Evolutionary conservation across 805 yeast species (phyloP).

Genomic region (Hanseniaspora nectarophila): DNA sequence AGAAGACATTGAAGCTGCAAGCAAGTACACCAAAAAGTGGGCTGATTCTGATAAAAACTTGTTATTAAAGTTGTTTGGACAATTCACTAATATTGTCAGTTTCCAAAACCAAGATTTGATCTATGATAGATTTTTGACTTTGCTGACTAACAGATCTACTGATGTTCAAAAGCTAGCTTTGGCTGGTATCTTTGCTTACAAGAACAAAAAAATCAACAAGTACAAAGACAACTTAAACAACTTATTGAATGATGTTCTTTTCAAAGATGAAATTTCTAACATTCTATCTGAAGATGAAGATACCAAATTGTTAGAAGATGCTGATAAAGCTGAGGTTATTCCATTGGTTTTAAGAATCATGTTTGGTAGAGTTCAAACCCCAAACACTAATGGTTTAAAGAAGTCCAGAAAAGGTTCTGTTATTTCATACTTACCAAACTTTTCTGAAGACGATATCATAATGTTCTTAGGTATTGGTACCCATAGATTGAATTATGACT

Average conservation of each 20-base stretch:
- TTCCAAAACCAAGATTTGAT: conserved; percentile 44
- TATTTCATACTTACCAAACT: conserved; percentile 47
- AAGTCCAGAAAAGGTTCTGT: conserved; percentile 63
- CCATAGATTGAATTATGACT: conserved; percentile 37
- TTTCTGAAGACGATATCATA: conserved; percentile 40
- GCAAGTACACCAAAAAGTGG: conserved; percentile 29
- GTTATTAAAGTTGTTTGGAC: conserved; percentile 49
- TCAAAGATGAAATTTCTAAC: conserved; percentile 70
- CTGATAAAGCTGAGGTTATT: conserved; percentile 50
- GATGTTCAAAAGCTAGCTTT: conserved; percentile 64
- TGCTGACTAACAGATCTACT: conserved; percentile 49
- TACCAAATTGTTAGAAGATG: conserved; percentile 43
- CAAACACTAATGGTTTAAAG: conserved; percentile 55
- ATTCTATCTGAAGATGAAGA: conserved; percentile 42
- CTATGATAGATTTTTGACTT: conserved; percentile 38
- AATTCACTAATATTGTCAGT: conserved; percentile 52
- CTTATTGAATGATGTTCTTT: conserved; percentile 67
- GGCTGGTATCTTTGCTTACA: conserved; percentile 54
- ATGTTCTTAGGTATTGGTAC: conserved; percentile 55
- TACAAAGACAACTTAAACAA: conserved; percentile 64
- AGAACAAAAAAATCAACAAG: conserved; percentile 44
- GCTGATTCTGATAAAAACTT: conserved; percentile 42
- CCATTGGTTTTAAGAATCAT: conserved; percentile 66
- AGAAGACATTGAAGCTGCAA: conserved; percentile 1
- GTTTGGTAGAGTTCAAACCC: conserved; percentile 74